Base-by-base conservation (phyloP, 164 flowering plant species). In the Liriodendron chinense region DNA sequence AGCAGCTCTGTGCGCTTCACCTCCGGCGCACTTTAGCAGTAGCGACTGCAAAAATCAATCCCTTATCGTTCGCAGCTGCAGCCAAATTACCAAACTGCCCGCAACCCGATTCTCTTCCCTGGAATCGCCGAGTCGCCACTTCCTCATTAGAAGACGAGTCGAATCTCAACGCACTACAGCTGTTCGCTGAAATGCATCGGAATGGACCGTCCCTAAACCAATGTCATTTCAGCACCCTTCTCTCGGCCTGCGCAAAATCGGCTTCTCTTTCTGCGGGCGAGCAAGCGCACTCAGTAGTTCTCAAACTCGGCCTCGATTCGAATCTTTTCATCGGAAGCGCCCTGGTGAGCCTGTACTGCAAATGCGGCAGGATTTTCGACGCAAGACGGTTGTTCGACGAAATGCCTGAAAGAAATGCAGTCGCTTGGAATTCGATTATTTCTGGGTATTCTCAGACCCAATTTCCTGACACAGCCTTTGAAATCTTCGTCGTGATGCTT, bases 351-450 rank as follows among this genome's bases (percentile, higher is more conserved):
- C 67, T 80, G 25, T 90, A 90, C 43, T 77, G 88, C 49, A 90
- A 81, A 66, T 83, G 85, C 71, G 83, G 87, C 24, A 74, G 70
- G 21, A 26, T 89, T 76, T 14, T 65, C 26, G 81, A 72, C 28
- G 76, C 75, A 34, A 75, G 77, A 9, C 72, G 71, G 10, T n/a
- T 87, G 0, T 90, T 89, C 74, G 78, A 85, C 1, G 65, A 74
- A 22, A 72, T 79, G 69, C 76, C 69, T 71, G 24, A 56, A 67
- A 86, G 82, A 73, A 83, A 80, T 69, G 72, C 89, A 21, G 80
- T 89, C 76, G 68, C 87, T 49, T 92, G 87, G 85, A 88, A 93
- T 5, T 83, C 90, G 8, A 79, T 88, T 26, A 87, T 88, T 74
- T 78, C 88, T 64, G 88, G 83, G 0, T 77, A 82, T 28, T 81